Evolutionary conservation across 257 asterid genomes (phyloP).

Genomic region (Ligustrum vulgare): DNA sequence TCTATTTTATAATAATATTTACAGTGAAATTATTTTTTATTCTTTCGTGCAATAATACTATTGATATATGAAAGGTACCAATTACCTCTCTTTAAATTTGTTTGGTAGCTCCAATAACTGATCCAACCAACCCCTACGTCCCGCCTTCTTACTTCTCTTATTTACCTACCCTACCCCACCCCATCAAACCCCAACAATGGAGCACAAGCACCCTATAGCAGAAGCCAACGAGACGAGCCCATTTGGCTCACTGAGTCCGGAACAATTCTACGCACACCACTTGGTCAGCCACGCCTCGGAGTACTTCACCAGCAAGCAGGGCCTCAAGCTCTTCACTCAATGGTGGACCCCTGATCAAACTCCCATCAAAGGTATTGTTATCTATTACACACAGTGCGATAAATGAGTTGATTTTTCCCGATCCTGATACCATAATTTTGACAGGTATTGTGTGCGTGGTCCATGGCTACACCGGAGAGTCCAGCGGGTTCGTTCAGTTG

Average conservation of each 20-base stretch:
- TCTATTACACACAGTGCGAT: too few species aligned
- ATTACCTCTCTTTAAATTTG: too few species aligned
- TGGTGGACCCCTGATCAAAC: conserved; percentile 74
- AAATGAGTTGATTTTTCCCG: too few species aligned
- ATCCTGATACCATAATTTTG: too few species aligned
- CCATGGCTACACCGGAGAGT: conserved; percentile 98
- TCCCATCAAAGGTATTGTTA: conserved; percentile 43
- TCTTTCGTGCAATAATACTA: too few species aligned
- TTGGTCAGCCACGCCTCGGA: conserved; percentile 66
- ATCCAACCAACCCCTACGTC: too few species aligned
- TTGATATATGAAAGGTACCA: too few species aligned
- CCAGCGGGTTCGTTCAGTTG: conserved; percentile 92
- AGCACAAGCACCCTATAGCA: conserved; percentile 70
- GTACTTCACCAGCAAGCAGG: conserved; percentile 64
- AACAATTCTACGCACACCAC: conserved; percentile 82
- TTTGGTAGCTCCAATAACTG: too few species aligned
- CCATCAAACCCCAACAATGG: conserved; percentile 10
- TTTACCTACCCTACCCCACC: neutral
- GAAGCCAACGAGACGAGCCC: conserved; percentile 76
- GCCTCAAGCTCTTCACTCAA: conserved; percentile 88
- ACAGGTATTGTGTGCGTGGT: conserved; percentile 70
- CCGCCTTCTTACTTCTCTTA: neutral
- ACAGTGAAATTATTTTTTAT: too few species aligned
- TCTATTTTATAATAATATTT: too few species aligned
- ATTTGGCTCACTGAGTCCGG: conserved; percentile 61